Evolutionary conservation across 768 basidiomycete species (phyloP), one percentile per base, ranked within the genome.

Genomic region (Gymnopilus junonius): DNA sequence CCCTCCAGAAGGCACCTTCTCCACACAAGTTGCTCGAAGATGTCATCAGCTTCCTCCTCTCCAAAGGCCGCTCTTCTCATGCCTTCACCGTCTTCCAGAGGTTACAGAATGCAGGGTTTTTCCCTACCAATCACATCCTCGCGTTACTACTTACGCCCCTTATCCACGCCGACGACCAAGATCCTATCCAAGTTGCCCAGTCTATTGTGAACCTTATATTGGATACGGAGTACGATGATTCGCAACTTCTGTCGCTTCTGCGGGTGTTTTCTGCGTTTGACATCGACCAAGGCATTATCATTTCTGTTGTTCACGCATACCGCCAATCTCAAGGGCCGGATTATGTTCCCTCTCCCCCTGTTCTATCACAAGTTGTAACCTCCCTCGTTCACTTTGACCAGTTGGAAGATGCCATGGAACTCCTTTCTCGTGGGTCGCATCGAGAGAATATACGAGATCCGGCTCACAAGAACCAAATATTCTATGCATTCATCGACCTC

Each of bases 41-140:
- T 20, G 67, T 79, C 48, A 79, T 85, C 21, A 65, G 72, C 8
- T 73, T 78, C 20, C 79, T 86, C 50, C 68, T 87, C 23, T 71
- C 78, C 17, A 66, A 77, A 39, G 74, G 75, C 1, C 59, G 71
- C 8, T 78, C 81, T 56, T 66, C 68, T 12, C 72, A 77, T 34
- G 85, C 86, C 0, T 67, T 77, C 17, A 62, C 69, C 2, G 70
- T 86, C 11, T 79, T 83, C 66, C 66, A 75, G 8, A 75, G 77
- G 17, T 83, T 87, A 80, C 63, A 69, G 20, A 67, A 73, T 1
- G 76, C 79, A 17, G 78, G 79, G 8, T 74, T 84, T 42, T 54
- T 79, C 1, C 75, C 81, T 1, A 68, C 78, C 14, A 61, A 74
- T 7, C 58, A 75, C 14, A 75, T 84, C 14, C 73, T 80, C 54